Evolutionary conservation across 2,329 filamentous ascomycete species (phyloP), one percentile per base, ranked within the genome.

Genomic region (Exserohilum turcica): DNA sequence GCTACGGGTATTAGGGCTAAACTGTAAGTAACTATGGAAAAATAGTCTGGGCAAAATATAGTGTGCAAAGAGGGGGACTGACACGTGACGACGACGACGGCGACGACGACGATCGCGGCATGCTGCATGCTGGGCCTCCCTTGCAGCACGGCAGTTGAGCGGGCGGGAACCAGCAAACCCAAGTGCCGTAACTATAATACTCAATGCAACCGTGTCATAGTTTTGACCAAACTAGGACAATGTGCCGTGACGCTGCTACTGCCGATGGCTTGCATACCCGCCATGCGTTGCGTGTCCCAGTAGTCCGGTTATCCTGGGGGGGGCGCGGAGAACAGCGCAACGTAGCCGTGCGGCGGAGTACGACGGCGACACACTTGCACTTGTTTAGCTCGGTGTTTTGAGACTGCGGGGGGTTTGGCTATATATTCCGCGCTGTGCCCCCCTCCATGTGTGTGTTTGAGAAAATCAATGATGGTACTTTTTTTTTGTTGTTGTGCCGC

Each of bases 1-100:
- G 68, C 52, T 2, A 59, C 59, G 18, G 8, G n/a, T n/a, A n/a
- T 60, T 8, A 62, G 29, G 40, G 29, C 40, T 6, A 43, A 24
- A 28, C 32, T 43, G 40, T 43, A 33, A 46, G 53, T 19, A 18
- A 29, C 15, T 24, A n/a, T 7, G 15, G 27, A 5, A 24, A 24
- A 4, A 24, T 24, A 24, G 4, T 24, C 48, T 16, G 46, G 43
- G 39, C n/a, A n/a, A n/a, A n/a, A n/a, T n/a, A n/a, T n/a, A n/a
- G n/a, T n/a, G n/a, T n/a, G n/a, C n/a, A n/a, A n/a, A n/a, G n/a
- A n/a, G n/a, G n/a, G n/a, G 32, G 7, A 16, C 10, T 35, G 6
- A 35, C 32, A 15, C 13, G 32, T 13, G 32, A 15, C 32, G n/a
- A n/a, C n/a, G n/a, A n/a, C n/a, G n/a, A n/a, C n/a, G n/a, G n/a